Evolutionary conservation across 2,329 filamentous ascomycete genomes (phyloP), one percentile per base, ranked within the genome.

Genomic region (Bipolaris zeicola): DNA sequence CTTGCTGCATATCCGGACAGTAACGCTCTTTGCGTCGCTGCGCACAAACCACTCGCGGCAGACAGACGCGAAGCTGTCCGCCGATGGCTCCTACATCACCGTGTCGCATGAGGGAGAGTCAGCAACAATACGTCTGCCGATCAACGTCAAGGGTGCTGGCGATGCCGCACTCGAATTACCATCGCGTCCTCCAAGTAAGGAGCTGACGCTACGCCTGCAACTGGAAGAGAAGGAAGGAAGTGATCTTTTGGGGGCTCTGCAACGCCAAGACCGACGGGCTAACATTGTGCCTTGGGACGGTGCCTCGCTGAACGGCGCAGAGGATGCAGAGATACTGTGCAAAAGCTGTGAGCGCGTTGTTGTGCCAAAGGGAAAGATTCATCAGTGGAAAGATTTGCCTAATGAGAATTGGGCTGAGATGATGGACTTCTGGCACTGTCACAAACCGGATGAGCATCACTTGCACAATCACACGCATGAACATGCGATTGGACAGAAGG

Each of bases 361-460:
- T 8, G 50, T 76, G 0, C 22, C 55, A 1, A 51, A 45, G 24
- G 66, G 55, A 2, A 62, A 48, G 11, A 60, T 73, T 8, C 78
- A 75, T 37, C 75, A 78, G 36, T 99, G 95, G 94, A 96, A 94
- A 77, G 92, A 99, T 70, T 80, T 99, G 16, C 95, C 95, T 0
- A 96, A 92, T 70, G 92, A 96, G 67, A 94, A 96, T 70, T 99
- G 95, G 95, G 96, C 95, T 0, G 95, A 99, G 78, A 96, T 99
- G 93, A 99, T 99, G 95, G 96, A 99, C 75, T 96, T 99, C 66
- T 99, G 95, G 95, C 96, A 99, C 76, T 99, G 95, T 70, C 95
- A 99, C 76, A 98, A 98, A 76, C 95, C 96, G 1, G 76, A 81
- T 37, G 83, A 87, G 58, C 81, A 87, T 52, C 80, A 87, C 55